Base-by-base conservation (phyloP, 2,329 filamentous ascomycete genomes). In the Fusarium scirpi region DNA sequence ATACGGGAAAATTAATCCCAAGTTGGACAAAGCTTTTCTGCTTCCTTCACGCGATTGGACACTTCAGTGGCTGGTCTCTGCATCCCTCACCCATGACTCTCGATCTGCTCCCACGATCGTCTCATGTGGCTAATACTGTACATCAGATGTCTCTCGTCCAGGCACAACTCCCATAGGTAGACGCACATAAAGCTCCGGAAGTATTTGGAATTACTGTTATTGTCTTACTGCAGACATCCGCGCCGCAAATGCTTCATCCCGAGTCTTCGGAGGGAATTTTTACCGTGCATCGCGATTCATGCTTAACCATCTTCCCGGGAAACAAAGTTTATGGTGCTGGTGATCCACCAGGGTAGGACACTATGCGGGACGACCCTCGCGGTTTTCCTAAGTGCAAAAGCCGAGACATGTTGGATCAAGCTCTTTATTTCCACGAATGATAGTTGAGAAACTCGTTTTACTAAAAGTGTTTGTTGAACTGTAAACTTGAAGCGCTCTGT, bases 371-470 rank as follows among this genome's bases (percentile, higher is more conserved):
- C 30, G 47, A 27, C 48, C 56, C 49, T 27, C 22, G 49, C 32
- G 30, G 15, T 20, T 53, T 60, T 29, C 30, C 24, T 52, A 27
- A 15, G 59, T 65, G n/a, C 24, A 58, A 62, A 45, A 49, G 18
- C 49, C 44, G 45, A 65, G 57, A 58, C 60, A 11, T 18, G 34
- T 18, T 56, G 24, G 41, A 46, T 43, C 22, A 58, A 51, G 20
- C n/a, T 20, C 6, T 44, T n/a, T 52, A 29, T 65, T 53, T 65
- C 61, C 62, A 65, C 61, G 62, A 65, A 65, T 65, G 20, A 34
- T 22, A 44, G 5, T 16, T 9, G 9, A 22, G 16, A 11, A 24
- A 44, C 8, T 9, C 9, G 41, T 58, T 65, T 65, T 13, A 48
- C 20, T 43, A 25, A 11, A 29, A 24, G 6, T 44, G 10, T 18